Evolutionary conservation across 441 rosid species (phyloP), one percentile per base, ranked within the genome.

Genomic region (Aleurites moluccanus): DNA sequence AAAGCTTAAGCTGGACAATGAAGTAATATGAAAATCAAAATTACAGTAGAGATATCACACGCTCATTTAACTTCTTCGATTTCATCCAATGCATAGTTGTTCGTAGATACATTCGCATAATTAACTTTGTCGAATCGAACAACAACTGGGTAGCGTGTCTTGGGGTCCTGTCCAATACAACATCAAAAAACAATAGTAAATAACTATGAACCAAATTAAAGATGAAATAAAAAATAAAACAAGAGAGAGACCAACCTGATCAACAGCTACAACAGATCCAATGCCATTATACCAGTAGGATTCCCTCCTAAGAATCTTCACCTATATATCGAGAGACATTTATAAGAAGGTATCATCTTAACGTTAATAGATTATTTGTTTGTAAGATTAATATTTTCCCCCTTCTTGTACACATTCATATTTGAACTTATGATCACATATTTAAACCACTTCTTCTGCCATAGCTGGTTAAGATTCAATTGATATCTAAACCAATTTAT

Each of bases 11-110:
- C 73, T 62, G 78, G 69, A 73, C 73, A 57, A 25, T 69, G 61
- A 42, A 45, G 72, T 44, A 23, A 53, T 57, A 80, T 23, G 76
- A 71, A 75, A 69, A 74, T 80, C 73, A 82, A 77, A 85, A 77
- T 56, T 76, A 85, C 80, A 82, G 53, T 53, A 53, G 10, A 62
- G 27, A 60, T 45, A 67, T 55, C 18, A 45, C 35, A 56, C 67
- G 56, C 68, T 89, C 84, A 86, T 85, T 88, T 81, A 47, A 88
- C 87, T 86, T 90, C 96, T 64, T 77, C 89, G 25, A 93, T 85
- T 86, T 92, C 98, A 73, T 92, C 97, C 92, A 94, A 81, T 50
- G 97, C 96, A 21, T 92, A 94, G 90, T 92, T 94, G 89, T 94
- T 94, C 67, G 97, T 94, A 4, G 97, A 94, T 80, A 94, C 90